phyloP scores from a whole-genome alignment of 345 rosid genomes.

The Combretum micranthum region DNA sequence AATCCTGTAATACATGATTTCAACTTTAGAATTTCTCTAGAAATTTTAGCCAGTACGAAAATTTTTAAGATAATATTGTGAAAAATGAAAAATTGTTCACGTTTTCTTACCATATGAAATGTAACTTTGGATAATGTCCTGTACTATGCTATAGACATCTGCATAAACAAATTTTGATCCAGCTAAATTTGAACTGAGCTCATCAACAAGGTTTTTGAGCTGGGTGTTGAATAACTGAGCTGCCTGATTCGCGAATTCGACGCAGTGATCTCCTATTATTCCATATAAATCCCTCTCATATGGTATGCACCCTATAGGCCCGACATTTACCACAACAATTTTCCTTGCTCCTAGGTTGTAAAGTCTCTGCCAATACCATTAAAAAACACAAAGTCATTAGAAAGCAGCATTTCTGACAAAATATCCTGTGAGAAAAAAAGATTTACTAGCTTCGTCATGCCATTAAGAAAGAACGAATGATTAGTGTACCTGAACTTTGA shows the following conservation, averaged over 20 bases:
- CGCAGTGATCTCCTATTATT: conserved; percentile 35
- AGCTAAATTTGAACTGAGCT: conserved; percentile 29
- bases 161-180: conserved; percentile 53
- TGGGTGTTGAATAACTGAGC: conserved; percentile 47
- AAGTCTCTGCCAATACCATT: conserved; percentile 37
- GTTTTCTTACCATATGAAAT: conserved; percentile 33
- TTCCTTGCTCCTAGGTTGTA: conserved; percentile 59
- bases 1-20: conserved; percentile 35
- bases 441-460: too few relatives aligned
- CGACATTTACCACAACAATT: conserved; percentile 53
- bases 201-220: conserved; percentile 31
- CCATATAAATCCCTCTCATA: conserved; percentile 48
- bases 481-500: too few relatives aligned
- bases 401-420: conserved; percentile 50
- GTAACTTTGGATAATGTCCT: conserved; percentile 47
- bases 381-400: conserved; percentile 13
- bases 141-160: conserved; percentile 40
- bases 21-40: too few relatives aligned
- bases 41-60: too few relatives aligned
- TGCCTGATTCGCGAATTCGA: conserved; percentile 41
- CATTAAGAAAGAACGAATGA: too few relatives aligned
- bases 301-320: conserved; percentile 84
- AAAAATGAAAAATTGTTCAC: background rate
- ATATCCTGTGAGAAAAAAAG: conserved; percentile 23
- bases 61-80: too few relatives aligned